Base-by-base conservation (phyloP, 352 stramenopile species). In the Globisporangium nunn region DNA sequence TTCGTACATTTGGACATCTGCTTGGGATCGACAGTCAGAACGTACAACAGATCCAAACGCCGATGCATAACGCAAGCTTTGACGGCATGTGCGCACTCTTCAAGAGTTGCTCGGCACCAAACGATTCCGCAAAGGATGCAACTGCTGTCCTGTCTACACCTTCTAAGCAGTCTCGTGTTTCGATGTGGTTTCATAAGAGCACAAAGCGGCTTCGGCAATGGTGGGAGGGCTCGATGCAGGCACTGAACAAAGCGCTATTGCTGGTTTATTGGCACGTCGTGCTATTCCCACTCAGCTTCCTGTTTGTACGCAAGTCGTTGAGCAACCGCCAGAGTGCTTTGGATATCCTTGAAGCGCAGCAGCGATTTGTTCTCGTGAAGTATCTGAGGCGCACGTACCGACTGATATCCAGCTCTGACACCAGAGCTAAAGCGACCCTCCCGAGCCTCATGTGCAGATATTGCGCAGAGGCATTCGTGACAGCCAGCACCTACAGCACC, bases 401-500 rank as follows among this genome's bases (percentile, higher is more conserved):
- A 14, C 28, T 31, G 39, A 6, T 56, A 6, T 39, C 30, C 30
- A 30, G 49, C 31, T 30, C 30, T 10, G 6, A 3, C 49, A 6
- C 2, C 23, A 3, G 12, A 50, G 8, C 15, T 5, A 6, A n/a
- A 18, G 10, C 1, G 2, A 18, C 17, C n/a, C 28, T 15, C 2
- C 58, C 47, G 12, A 56, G 17, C 23, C 52, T 64, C 10, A 47
- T 54, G 4, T 64, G 58, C 28, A 18, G 30, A 6, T 45, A 52
- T 39, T 64, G 58, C n/a, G 48, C 37, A 14, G 45, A 59, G 8
- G 52, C 45, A 2, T 59, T 64, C 33, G 58, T 18, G 46, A 56
- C 52, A 23, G 52, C 58, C 3, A 11, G 30, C 14, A 17, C 44
- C 10, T 59, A 41, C 28, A 59, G 55, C 29, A 17, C 28, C 4